Evolutionary conservation across 164 flowering plant species (phyloP).

Genomic region (Macadamia tetraphylla): DNA sequence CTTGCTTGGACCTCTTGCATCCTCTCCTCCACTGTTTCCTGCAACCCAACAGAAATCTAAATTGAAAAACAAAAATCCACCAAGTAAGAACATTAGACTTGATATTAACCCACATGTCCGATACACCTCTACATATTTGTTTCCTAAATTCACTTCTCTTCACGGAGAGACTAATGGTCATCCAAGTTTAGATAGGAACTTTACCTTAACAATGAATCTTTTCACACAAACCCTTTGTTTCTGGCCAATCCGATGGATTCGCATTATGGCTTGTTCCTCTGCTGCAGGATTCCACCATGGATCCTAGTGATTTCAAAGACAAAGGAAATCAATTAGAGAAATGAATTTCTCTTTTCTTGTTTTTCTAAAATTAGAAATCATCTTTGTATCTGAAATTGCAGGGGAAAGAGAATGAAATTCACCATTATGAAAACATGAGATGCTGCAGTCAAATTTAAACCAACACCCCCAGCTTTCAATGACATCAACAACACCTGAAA

Average conservation of each 20-base stretch:
- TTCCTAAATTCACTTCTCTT: no score
- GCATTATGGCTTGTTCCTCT: constrained; percentile 90
- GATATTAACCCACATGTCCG: no score
- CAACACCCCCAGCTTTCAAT: constrained; percentile 77
- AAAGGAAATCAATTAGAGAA: neutral
- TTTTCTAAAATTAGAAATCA: no score
- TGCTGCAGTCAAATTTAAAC: constrained; percentile 78
- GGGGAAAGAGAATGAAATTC: constrained; percentile 1
- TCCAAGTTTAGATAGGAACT: neutral
- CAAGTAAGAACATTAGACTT: no score
- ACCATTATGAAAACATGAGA: constrained; percentile 82
- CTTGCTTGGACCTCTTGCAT: constrained; percentile 74
- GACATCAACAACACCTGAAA: constrained; percentile 76
- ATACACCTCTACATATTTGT: no score
- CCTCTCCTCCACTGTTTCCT: constrained; percentile 77
- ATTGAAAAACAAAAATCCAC: no score
- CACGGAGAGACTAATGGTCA: no score
- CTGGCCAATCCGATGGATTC: constrained; percentile 84
- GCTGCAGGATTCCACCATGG: constrained; percentile 99
- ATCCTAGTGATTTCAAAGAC: constrained; percentile 35
- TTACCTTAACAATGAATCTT: constrained; percentile 77
- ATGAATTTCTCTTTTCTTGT: neutral
- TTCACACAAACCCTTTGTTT: constrained; percentile 52
- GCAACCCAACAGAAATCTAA: constrained; percentile 1
- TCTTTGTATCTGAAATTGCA: no score